Percentiles rank a stretch among this genome's conserved stretches.
These are phyloP conservation scores for Monosporascus sp. DNA, from an alignment of 2,329 filamentous ascomycete species.

Conservation along the genomic window DNA sequence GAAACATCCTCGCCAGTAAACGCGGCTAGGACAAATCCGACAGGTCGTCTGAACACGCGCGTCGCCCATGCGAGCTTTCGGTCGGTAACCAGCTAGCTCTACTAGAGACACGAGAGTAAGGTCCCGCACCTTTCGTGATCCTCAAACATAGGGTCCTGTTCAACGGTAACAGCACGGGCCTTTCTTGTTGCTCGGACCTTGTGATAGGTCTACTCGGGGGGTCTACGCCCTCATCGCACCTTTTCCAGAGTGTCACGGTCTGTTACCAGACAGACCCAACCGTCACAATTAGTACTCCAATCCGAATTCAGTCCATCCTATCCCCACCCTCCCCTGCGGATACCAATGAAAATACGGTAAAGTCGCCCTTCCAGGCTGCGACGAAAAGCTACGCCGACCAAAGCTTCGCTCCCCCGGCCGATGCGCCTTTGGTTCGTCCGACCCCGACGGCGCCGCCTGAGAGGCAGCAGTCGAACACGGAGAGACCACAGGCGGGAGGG, in stretches of 20 bases:
- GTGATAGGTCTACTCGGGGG: neutral
- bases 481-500: slow-evolving; percentile 15
- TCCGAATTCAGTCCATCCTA: slow-evolving; percentile 48
- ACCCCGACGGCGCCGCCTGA: slow-evolving; percentile 20
- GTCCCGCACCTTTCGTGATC: neutral
- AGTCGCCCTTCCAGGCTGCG: slow-evolving; percentile 25
- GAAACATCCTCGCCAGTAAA: slow-evolving; percentile 9
- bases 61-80: neutral
- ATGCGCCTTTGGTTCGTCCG: slow-evolving; percentile 23
- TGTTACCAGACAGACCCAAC: slow-evolving; percentile 31
- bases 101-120: neutral
- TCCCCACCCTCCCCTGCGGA: slow-evolving; percentile 40
- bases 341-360: slow-evolving; percentile 30
- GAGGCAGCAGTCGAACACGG: slow-evolving; percentile 21
- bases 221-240: slow-evolving; percentile 3
- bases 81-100: neutral
- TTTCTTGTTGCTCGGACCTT: neutral
- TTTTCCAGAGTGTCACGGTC: slow-evolving; percentile 23
- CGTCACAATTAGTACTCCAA: slow-evolving; percentile 47
- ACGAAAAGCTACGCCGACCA: slow-evolving; percentile 34
- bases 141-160: neutral
- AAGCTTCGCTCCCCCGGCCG: slow-evolving; percentile 24
- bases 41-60: slow-evolving; percentile 2
- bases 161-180: neutral
- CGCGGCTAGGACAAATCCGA: slow-evolving; percentile 3